Conservation (phyloP, 1,284 basidiomycete genomes). For the Puccinia triticina region DNA sequence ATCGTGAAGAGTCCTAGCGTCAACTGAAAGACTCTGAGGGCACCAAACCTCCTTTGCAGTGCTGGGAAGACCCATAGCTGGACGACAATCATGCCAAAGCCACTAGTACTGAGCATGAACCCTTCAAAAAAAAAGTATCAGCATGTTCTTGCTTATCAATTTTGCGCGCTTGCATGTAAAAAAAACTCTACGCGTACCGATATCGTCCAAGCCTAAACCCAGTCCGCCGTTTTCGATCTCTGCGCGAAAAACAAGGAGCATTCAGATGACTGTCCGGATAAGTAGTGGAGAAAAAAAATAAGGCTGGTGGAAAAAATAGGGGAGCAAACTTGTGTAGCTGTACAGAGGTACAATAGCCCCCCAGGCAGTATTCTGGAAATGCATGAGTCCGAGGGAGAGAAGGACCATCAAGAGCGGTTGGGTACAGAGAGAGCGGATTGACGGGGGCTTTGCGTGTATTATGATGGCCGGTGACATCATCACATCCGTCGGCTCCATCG, state of each 20-base stretch:
- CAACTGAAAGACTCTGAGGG: slow-evolving; percentile 29
- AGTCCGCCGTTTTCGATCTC: slow-evolving; percentile 36
- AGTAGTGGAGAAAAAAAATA: not conserved
- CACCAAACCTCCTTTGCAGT: slow-evolving; percentile 30
- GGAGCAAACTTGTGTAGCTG: slow-evolving; percentile 35
- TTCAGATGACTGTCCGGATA: not conserved
- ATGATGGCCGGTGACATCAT: not conserved
- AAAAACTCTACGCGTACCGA: slow-evolving; percentile 14
- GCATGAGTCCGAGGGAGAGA: slow-evolving; percentile 17
- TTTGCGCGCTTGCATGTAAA: not conserved
- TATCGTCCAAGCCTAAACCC: slow-evolving; percentile 32
- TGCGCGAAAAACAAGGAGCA: not conserved
- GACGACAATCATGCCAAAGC: slow-evolving; percentile 37
- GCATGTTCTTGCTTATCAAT: not conserved
- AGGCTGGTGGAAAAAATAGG: not conserved
- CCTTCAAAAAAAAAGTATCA: slow-evolving; percentile 12
- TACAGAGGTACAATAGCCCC: slow-evolving; percentile 30
- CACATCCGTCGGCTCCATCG: not conserved
- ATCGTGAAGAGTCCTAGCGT: slow-evolving; percentile 20
- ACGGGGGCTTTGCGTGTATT: slow-evolving; percentile 20
- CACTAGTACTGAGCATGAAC: slow-evolving; percentile 38
- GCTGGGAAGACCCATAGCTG: slow-evolving; percentile 46
- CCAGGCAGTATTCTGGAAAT: slow-evolving; percentile 45
- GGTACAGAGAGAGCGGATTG: slow-evolving; percentile 42
- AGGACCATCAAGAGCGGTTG: slow-evolving; percentile 37